These are phyloP conservation scores for Parachaetomium inaequale DNA, from an alignment of 495 filamentous ascomycete genomes.

Conservation along the genomic window DNA sequence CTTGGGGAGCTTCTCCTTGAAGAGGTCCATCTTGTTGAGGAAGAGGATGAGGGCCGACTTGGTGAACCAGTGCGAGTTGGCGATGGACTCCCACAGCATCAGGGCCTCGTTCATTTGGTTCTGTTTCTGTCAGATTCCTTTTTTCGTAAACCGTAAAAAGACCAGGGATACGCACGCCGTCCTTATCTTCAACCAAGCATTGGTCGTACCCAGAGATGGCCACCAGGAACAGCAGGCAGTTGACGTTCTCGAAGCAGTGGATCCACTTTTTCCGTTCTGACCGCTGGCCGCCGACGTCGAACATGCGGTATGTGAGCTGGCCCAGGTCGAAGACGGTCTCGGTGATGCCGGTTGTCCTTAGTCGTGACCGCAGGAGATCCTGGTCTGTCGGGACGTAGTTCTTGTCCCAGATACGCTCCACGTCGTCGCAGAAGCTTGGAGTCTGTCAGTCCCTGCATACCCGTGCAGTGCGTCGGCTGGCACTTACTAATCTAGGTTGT, in stretches of 20 bases:
- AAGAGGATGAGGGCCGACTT: conserved; percentile 95
- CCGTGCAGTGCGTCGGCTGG: not conserved
- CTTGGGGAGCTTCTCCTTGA: conserved; percentile 78
- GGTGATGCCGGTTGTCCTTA: conserved; percentile 94
- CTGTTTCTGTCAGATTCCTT: conserved; percentile 44
- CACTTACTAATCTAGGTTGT: conserved; percentile 89
- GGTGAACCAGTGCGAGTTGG: conserved; percentile 96
- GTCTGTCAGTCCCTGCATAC: not conserved
- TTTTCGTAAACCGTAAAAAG: not conserved
- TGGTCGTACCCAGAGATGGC: conserved; percentile 97
- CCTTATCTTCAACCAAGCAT: conserved; percentile 94
- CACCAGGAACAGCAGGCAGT: conserved; percentile 87
- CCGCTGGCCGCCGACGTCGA: conserved; percentile 94
- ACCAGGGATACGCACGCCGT: conserved; percentile 63
- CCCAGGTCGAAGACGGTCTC: conserved; percentile 95
- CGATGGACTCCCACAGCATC: conserved; percentile 96
- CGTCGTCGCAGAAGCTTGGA: conserved; percentile 82
- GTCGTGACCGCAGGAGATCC: conserved; percentile 86
- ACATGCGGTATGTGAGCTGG: conserved; percentile 95
- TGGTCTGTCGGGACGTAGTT: conserved; percentile 95
- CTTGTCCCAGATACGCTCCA: conserved; percentile 82
- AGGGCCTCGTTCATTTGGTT: conserved; percentile 99
- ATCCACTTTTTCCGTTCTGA: conserved; percentile 99
- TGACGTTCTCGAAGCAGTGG: conserved; percentile 98
- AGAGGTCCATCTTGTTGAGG: conserved; percentile 98